These are phyloP conservation scores for Picea mariana DNA, from an alignment of 83 land plant species.

Conservation along the genomic window DNA sequence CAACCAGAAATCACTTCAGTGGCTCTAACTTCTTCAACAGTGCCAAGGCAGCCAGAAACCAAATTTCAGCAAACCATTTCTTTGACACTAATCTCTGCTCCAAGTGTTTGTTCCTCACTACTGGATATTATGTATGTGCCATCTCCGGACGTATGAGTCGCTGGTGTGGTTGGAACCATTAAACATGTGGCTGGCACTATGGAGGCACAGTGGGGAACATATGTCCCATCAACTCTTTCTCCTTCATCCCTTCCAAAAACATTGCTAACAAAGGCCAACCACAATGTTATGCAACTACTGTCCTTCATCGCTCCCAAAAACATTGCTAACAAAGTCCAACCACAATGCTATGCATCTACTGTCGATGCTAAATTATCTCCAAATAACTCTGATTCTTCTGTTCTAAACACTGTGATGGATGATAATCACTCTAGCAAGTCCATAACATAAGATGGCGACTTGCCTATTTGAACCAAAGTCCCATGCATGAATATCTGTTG, in stretches of 20 bases:
- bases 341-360: not conserved
- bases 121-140: too few species aligned
- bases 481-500: not conserved
- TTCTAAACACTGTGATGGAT: too few species aligned
- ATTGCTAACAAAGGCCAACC: not conserved
- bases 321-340: too few species aligned
- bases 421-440: slow-evolving; percentile 6
- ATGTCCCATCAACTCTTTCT: not conserved
- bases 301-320: too few species aligned
- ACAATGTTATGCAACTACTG: too few species aligned
- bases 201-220: not conserved
- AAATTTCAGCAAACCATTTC: too few species aligned
- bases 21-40: too few species aligned
- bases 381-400: not conserved
- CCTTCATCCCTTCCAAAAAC: not conserved
- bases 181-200: not conserved
- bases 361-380: not conserved
- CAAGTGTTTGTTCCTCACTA: too few species aligned
- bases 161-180: slow-evolving; percentile 1
- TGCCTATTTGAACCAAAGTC: slow-evolving; percentile 4
- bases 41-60: too few species aligned
- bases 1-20: too few species aligned
- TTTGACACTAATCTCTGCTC: too few species aligned
- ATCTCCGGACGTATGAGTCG: not conserved
- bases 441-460: not conserved